These are phyloP conservation scores for Austropuccinia psidii DNA, from an alignment of 1,284 basidiomycete genomes.

Conservation along the genomic window DNA sequence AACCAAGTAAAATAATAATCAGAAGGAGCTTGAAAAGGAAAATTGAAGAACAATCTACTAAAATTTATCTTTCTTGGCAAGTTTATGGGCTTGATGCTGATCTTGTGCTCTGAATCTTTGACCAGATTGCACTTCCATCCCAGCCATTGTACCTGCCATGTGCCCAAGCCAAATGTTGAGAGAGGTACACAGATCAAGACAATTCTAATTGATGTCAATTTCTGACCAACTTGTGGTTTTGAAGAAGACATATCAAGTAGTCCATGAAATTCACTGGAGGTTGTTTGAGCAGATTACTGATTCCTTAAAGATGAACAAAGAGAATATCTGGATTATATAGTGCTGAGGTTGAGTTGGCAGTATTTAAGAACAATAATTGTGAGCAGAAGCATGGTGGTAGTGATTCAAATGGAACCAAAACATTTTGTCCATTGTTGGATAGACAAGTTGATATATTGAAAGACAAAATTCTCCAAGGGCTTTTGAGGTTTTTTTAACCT, in stretches of 20 bases:
- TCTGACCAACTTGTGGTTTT: slow-evolving; percentile 46
- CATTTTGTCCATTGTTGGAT: too few species aligned
- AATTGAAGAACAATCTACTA: not conserved
- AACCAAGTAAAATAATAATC: slow-evolving; percentile 30
- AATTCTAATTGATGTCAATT: slow-evolving; percentile 52
- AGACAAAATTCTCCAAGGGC: too few species aligned
- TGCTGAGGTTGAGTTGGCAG: not conserved
- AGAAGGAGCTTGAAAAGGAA: not conserved
- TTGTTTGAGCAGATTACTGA: not conserved
- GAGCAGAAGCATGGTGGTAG: too few species aligned
- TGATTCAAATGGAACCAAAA: too few species aligned
- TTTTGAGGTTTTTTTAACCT: too few species aligned
- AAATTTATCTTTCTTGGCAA: slow-evolving; percentile 83
- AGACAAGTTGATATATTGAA: too few species aligned
- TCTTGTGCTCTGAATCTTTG: slow-evolving; percentile 85
- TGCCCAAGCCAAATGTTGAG: slow-evolving; percentile 81
- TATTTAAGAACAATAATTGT: too few species aligned
- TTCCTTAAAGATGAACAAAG: not conserved
- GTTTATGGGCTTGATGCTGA: slow-evolving; percentile 67
- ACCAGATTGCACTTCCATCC: slow-evolving; percentile 94
- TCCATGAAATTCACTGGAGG: not conserved
- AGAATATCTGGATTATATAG: too few species aligned
- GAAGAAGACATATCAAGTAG: slow-evolving; percentile 18
- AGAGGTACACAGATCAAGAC: slow-evolving; percentile 79
- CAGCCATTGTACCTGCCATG: slow-evolving; percentile 82